phyloP scores from a whole-genome alignment of 345 rosid genomes.

The Eucalyptus cloeziana region DNA sequence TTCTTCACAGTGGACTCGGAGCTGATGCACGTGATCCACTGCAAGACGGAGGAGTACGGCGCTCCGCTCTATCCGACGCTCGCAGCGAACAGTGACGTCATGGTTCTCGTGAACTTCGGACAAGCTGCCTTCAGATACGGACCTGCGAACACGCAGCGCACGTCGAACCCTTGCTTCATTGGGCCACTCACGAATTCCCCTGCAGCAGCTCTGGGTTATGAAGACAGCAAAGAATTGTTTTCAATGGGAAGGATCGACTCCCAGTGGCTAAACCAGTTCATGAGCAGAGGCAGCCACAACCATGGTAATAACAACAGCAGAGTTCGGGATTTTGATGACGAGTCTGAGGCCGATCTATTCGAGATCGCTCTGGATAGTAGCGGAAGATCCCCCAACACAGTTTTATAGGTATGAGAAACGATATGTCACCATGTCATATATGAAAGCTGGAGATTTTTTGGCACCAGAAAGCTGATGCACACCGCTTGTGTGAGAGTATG shows the following conservation, averaged over 20 bases:
- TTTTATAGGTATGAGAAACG: background rate
- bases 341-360: slow-evolving; percentile 85
- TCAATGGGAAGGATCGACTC: background rate
- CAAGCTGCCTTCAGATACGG: slow-evolving; percentile 39
- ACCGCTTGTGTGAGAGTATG: background rate
- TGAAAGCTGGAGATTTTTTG: background rate
- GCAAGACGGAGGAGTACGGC: slow-evolving; percentile 48
- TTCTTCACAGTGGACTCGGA: slow-evolving; percentile 48
- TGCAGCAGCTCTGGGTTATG: slow-evolving; percentile 26
- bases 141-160: slow-evolving; percentile 42
- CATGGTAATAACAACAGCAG: slow-evolving; percentile 6
- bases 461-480: background rate
- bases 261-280: slow-evolving; percentile 38
- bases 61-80: slow-evolving; percentile 51
- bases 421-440: background rate
- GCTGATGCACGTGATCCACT: slow-evolving; percentile 34
- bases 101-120: slow-evolving; percentile 47
- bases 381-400: slow-evolving; percentile 26
- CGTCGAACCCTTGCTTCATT: slow-evolving; percentile 58
- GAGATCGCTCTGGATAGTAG: slow-evolving; percentile 62
- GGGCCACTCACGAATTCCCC: slow-evolving; percentile 35
- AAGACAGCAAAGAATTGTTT: background rate
- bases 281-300: slow-evolving; percentile 19
- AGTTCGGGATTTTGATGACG: slow-evolving; percentile 50
- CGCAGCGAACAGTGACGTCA: slow-evolving; percentile 32